These are phyloP conservation scores for Aspergillus ustus DNA, from an alignment of 2,329 filamentous ascomycete genomes.

Conservation along the genomic window DNA sequence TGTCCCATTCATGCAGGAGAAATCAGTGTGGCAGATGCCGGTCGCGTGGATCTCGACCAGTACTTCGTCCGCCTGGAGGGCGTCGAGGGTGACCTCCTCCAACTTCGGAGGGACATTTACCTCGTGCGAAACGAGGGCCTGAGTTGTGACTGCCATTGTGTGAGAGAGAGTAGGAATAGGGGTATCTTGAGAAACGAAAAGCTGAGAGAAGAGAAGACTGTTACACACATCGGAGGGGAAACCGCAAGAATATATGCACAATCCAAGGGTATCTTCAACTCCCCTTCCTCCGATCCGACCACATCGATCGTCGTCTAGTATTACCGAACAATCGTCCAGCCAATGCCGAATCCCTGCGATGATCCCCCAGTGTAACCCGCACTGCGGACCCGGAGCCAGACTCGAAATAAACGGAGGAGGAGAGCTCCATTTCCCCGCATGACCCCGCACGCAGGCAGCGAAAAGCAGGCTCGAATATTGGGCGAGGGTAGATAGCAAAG, in stretches of 20 bases:
- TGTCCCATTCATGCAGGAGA: conserved; percentile 32
- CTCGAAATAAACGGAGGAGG: background rate
- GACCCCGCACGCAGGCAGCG: background rate
- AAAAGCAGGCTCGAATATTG: background rate
- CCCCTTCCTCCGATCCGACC: background rate
- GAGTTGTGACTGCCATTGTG: conserved; percentile 11
- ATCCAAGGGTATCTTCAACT: background rate
- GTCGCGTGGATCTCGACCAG: conserved; percentile 40
- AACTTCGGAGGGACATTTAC: conserved; percentile 11
- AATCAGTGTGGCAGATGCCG: conserved; percentile 42
- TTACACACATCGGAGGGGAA: background rate
- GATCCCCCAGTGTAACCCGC: background rate
- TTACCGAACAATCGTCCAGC: background rate
- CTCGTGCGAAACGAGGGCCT: conserved; percentile 12
- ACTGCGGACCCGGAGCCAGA: background rate
- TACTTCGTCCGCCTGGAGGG: conserved; percentile 29
- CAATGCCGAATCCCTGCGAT: background rate
- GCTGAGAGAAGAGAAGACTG: background rate
- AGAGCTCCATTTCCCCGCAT: background rate
- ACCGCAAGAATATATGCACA: background rate
- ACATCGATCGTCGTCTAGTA: background rate
- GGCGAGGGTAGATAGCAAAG: background rate
- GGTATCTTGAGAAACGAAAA: background rate
- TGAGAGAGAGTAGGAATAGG: background rate
- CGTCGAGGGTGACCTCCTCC: conserved; percentile 9